Evolutionary conservation across 306 rosid genomes (phyloP), one percentile per base, ranked within the genome.

Genomic region (Morella rubra): DNA sequence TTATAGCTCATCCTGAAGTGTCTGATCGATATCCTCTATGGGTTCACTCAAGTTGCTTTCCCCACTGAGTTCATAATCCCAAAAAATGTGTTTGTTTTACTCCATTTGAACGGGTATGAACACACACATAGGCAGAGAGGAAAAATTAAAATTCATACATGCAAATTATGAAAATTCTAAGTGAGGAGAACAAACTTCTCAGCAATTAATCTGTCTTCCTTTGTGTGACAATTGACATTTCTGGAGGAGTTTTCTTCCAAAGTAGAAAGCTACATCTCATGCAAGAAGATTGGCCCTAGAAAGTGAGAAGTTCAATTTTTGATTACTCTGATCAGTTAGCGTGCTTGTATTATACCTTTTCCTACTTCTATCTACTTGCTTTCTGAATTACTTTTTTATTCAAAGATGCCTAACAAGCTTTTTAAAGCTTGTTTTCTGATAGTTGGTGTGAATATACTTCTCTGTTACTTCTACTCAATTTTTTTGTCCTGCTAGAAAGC

Each of bases 371-470:
- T 10, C 49, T 22, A 15, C 49, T 15, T 41, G 6, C 24, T 14
- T 41, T 64, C 7, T 49, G 16, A 14, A 32, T 18, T 32, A 15
- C 22, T 16, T 64, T 16, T 41, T 40, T 20, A 40, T 50, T 32
- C 15, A 54, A 5, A 49, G 76, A 68, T 47, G 37, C 77, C 59
- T 47, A 44, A 24, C 56, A 46, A 32, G 44, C 56, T 74, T 18
- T 44, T 20, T 74, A 41, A 46, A 46, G 71, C n/a, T 37, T 19
- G 53, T 77, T 60, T 74, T 77, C 37, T 69, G 46, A 60, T 32
- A 53, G 78, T 54, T 75, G 50, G 56, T 52, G 12, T n/a, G 20
- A 14, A 66, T 52, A 65, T 15, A 42, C 37, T 27, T 55, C 13
- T 51, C 69, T 64, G 68, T 56, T 80, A 61, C 58, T 60, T 68